Evolutionary conservation across 164 flowering plant species (phyloP).

Genomic region (Vitis labrusca): DNA sequence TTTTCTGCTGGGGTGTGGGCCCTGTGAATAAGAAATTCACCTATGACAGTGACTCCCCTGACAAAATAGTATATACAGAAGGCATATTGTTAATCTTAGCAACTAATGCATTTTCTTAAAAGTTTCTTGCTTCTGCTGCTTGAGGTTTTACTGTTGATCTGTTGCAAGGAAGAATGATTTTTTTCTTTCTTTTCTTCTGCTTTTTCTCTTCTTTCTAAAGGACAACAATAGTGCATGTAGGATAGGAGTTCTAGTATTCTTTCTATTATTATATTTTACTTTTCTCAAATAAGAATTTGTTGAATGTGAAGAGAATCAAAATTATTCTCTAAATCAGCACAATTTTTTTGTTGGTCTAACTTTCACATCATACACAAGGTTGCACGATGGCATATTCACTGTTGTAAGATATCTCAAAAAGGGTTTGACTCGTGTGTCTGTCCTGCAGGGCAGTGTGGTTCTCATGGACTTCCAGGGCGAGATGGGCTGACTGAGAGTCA

Average conservation of each 20-base stretch:
- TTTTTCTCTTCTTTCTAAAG: background rate
- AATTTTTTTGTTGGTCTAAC: background rate
- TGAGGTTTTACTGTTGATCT: no score
- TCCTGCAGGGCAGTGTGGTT: constrained; percentile 36
- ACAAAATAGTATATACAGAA: no score
- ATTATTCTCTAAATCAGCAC: no score
- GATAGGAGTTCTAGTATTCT: background rate
- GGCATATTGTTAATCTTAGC: no score
- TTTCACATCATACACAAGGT: background rate
- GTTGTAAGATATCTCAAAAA: background rate
- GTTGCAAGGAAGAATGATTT: background rate
- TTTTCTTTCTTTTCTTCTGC: background rate
- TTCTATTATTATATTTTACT: background rate
- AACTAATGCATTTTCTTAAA: no score
- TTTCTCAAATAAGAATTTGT: no score
- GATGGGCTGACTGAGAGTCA: constrained; percentile 39
- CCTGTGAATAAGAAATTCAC: no score
- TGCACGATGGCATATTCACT: background rate
- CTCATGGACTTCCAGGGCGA: constrained; percentile 33
- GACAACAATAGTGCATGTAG: background rate
- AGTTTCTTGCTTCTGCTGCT: no score
- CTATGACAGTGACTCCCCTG: no score
- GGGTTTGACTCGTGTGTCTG: constrained; percentile 8
- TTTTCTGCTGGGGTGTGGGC: no score
- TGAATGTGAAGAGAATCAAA: no score